Evolutionary conservation across 2,329 filamentous ascomycete genomes (phyloP).

Genomic region (Arthrobotrys entomopaga): DNA sequence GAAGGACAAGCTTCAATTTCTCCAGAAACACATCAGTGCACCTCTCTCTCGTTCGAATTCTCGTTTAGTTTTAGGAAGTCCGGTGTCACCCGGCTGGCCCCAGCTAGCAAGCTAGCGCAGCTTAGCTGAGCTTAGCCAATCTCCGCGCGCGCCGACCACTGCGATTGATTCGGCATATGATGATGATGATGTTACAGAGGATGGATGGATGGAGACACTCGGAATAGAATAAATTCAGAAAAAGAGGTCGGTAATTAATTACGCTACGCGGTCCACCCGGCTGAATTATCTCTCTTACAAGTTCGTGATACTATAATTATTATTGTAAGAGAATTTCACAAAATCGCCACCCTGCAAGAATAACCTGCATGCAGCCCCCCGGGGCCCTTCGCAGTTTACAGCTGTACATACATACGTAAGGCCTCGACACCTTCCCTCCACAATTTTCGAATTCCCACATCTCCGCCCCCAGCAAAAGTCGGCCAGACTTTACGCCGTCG

Average conservation of each 20-base stretch:
- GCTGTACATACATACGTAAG: background rate
- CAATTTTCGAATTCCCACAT: background rate
- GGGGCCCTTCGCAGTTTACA: conserved; percentile 6
- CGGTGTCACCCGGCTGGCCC: background rate
- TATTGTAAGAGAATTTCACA: background rate
- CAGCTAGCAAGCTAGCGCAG: conserved; percentile 15
- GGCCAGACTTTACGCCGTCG: conserved; percentile 44
- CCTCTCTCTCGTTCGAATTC: background rate
- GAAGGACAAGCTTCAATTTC: conserved; percentile 31
- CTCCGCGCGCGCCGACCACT: conserved; percentile 29
- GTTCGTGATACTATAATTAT: too few species aligned
- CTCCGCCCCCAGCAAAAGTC: conserved; percentile 17
- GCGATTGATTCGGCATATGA: conserved; percentile 2
- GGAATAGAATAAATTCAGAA: background rate
- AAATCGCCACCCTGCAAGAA: conserved; percentile 9
- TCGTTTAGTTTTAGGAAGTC: too few species aligned
- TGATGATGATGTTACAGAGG: too few species aligned
- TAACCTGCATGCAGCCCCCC: conserved; percentile 8
- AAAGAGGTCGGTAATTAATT: too few species aligned
- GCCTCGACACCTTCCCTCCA: conserved; percentile 5
- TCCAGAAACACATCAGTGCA: conserved; percentile 16
- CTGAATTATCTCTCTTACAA: too few species aligned
- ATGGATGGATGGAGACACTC: background rate
- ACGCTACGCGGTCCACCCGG: too few species aligned
- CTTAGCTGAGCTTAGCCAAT: conserved; percentile 43